Conservation (phyloP, 257 asterid species). For the Perilla frutescens region DNA sequence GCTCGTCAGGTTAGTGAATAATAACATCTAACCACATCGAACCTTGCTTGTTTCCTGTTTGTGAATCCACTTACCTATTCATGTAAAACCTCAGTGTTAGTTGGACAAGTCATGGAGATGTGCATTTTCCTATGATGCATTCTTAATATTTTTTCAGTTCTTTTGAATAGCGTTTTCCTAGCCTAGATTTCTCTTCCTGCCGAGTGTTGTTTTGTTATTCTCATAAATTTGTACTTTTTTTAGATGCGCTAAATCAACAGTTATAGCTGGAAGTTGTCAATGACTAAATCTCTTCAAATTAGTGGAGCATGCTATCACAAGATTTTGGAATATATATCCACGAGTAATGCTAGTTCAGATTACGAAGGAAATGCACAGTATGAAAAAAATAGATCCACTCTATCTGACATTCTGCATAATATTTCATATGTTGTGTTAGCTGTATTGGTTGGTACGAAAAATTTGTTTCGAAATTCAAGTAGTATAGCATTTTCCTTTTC, state of each 20-base stretch:
- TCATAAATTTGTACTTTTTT: background rate
- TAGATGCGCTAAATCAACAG: background rate
- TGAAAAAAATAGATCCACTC: background rate
- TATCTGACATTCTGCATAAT: background rate
- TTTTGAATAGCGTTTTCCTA: background rate
- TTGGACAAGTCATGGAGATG: conserved; percentile 3
- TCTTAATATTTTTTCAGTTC: background rate
- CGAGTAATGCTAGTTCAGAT: background rate
- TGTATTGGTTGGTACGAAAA: background rate
- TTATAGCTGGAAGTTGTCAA: background rate
- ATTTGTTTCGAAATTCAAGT: background rate
- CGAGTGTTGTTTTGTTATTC: conserved; percentile 1
- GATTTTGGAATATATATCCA: background rate
- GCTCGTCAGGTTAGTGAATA: conserved; percentile 74
- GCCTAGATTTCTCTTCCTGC: conserved; percentile 7
- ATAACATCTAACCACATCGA: conserved; percentile 17
- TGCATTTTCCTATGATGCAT: background rate
- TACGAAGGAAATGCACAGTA: background rate
- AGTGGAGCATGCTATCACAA: conserved; percentile 18
- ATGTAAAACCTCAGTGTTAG: background rate
- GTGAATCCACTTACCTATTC: conserved; percentile 24
- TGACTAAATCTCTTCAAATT: background rate
- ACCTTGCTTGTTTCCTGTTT: conserved; percentile 12
- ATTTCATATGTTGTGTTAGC: background rate
- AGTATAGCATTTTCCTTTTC: background rate